phyloP scores from a whole-genome alignment of 371 early-diverging fungal genomes.

The Sporodiniella umbellata region DNA sequence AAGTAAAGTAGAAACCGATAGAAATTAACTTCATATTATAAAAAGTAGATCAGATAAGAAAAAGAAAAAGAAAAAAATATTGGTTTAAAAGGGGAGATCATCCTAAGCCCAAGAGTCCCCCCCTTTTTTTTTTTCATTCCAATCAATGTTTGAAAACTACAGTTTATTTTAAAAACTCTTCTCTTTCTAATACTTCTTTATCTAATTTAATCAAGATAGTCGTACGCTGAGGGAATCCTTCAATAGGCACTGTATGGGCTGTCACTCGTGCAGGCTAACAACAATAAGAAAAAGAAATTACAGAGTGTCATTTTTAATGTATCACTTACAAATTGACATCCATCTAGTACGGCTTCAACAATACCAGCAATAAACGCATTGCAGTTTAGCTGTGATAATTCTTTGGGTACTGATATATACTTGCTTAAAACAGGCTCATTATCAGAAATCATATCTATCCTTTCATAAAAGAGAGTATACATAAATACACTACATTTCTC shows the following conservation, averaged over 20 bases:
- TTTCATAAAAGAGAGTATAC: neutral
- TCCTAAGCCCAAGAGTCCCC: no score
- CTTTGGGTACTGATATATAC: constrained; percentile 92
- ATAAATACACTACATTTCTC: neutral
- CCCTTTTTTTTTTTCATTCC: no score
- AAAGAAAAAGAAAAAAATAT: no score
- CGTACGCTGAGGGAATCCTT: constrained; percentile 88
- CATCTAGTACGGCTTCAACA: constrained; percentile 90
- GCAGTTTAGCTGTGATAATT: constrained; percentile 85
- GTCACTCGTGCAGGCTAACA: constrained; percentile 88
- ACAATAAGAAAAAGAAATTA: neutral
- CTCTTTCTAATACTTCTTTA: constrained; percentile 73
- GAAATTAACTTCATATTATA: no score
- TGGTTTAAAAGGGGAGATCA: no score
- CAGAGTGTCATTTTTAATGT: neutral
- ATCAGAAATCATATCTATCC: constrained; percentile 94
- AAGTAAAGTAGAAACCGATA: no score
- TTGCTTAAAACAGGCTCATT: constrained; percentile 87
- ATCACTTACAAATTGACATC: constrained; percentile 84
- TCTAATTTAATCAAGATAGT: constrained; percentile 95
- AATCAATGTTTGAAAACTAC: no score
- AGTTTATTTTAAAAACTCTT: constrained; percentile 69
- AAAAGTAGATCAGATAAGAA: no score
- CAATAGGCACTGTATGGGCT: constrained; percentile 88
- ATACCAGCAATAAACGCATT: constrained; percentile 95